These are phyloP conservation scores for Sporisorium sorghi DNA, from an alignment of 1,284 basidiomycete species.

Conservation along the genomic window DNA sequence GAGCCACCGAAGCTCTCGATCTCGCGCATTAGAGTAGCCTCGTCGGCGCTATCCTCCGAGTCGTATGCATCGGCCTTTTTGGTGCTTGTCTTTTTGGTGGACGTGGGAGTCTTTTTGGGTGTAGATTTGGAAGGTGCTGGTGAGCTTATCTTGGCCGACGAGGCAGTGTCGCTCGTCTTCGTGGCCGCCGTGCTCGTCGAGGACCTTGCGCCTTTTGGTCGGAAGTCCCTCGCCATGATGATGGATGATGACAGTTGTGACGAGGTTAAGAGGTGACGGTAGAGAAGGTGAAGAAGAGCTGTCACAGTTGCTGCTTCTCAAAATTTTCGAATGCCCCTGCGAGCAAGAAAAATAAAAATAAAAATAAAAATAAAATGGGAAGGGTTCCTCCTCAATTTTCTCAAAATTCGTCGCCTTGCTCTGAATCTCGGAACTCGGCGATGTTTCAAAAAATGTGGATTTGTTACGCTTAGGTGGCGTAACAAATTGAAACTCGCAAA, in stretches of 20 bases:
- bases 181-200: neutral
- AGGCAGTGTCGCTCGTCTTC: constrained; percentile 5
- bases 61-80: constrained; percentile 37
- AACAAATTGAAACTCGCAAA: neutral
- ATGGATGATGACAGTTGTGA: no score
- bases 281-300: constrained; percentile 5
- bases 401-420: constrained; percentile 4
- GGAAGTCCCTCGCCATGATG: constrained; percentile 58
- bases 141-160: constrained; percentile 20
- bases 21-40: constrained; percentile 45
- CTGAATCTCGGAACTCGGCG: neutral
- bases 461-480: neutral
- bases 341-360: constrained; percentile 7
- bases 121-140: constrained; percentile 12
- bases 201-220: constrained; percentile 49
- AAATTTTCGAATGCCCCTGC: constrained; percentile 19
- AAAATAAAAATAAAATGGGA: no score
- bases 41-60: constrained; percentile 47
- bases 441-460: neutral
- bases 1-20: constrained; percentile 51
- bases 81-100: constrained; percentile 14
- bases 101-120: constrained; percentile 13
- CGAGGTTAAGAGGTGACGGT: no score
- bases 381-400: constrained; percentile 5
- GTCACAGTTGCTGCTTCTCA: constrained; percentile 11